These are phyloP conservation scores for Ophiostoma sp. DNA, from an alignment of 2,329 filamentous ascomycete species.

Conservation along the genomic window DNA sequence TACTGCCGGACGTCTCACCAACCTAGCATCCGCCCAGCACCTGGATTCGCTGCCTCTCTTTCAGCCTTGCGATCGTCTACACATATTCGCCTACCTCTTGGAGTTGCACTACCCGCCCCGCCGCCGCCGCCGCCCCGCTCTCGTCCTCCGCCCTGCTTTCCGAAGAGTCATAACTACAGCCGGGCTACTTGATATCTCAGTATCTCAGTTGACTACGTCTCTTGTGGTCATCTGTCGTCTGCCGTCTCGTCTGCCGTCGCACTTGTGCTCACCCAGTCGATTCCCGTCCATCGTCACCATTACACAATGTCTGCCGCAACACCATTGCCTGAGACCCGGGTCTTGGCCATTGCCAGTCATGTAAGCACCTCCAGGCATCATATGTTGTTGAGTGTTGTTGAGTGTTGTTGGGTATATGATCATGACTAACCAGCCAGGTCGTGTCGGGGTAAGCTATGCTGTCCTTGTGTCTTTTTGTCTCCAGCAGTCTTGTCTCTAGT, in stretches of 20 bases:
- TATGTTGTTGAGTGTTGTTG: neutral
- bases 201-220: neutral
- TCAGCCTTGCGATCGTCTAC: neutral
- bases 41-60: neutral
- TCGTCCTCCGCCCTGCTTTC: conserved; percentile 5
- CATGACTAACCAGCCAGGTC: conserved; percentile 47
- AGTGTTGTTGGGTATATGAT: neutral
- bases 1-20: neutral
- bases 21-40: neutral
- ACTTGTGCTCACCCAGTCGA: neutral
- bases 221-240: neutral
- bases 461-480: too few species aligned
- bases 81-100: neutral
- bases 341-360: conserved; percentile 91
- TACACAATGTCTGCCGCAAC: conserved; percentile 37
- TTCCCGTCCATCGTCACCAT: neutral
- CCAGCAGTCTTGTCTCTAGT: too few species aligned
- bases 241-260: neutral
- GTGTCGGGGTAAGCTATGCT: conserved; percentile 60
- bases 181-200: neutral
- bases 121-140: conserved; percentile 10
- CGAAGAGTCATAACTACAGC: conserved; percentile 6
- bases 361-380: conserved; percentile 48
- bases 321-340: conserved; percentile 55
- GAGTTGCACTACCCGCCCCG: conserved; percentile 1